These are phyloP conservation scores for Hymenoscyphus fructigenus DNA, from an alignment of 2,329 filamentous ascomycete genomes.

Conservation along the genomic window DNA sequence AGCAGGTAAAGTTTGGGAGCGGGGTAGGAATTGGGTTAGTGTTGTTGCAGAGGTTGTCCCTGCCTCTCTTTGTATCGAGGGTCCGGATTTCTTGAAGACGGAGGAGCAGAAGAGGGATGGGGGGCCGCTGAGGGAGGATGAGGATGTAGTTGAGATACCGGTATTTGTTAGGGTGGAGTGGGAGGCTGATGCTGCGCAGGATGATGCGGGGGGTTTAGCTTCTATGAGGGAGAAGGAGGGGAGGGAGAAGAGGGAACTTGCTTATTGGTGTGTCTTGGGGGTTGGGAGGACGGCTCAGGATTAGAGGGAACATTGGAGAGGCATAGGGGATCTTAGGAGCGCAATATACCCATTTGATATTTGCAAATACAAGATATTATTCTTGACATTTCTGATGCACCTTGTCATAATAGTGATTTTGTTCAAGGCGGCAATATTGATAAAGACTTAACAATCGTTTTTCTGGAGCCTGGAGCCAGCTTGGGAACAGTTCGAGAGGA, in stretches of 20 bases:
- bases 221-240: slow-evolving; percentile 55
- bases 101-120: slow-evolving; percentile 42
- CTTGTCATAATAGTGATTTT: no score
- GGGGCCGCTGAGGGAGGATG: slow-evolving; percentile 54
- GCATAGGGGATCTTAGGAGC: slow-evolving; percentile 5
- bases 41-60: slow-evolving; percentile 90
- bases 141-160: slow-evolving; percentile 77
- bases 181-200: slow-evolving; percentile 66
- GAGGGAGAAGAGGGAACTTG: slow-evolving; percentile 80
- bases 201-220: slow-evolving; percentile 47
- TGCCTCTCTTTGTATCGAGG: slow-evolving; percentile 34
- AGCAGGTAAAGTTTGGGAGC: slow-evolving; percentile 94
- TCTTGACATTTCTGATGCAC: not conserved
- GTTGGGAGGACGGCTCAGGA: slow-evolving; percentile 72
- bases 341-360: slow-evolving; percentile 35
- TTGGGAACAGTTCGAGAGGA: no score
- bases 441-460: no score
- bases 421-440: no score
- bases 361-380: slow-evolving; percentile 11
- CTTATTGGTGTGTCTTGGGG: slow-evolving; percentile 93
- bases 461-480: no score
- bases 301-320: slow-evolving; percentile 22
- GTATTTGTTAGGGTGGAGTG: slow-evolving; percentile 92
- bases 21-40: slow-evolving; percentile 90
- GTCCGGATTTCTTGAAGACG: slow-evolving; percentile 30